Evolutionary conservation across 257 asterid genomes (phyloP), one percentile per base, ranked within the genome.

Genomic region (Vinca minor): DNA sequence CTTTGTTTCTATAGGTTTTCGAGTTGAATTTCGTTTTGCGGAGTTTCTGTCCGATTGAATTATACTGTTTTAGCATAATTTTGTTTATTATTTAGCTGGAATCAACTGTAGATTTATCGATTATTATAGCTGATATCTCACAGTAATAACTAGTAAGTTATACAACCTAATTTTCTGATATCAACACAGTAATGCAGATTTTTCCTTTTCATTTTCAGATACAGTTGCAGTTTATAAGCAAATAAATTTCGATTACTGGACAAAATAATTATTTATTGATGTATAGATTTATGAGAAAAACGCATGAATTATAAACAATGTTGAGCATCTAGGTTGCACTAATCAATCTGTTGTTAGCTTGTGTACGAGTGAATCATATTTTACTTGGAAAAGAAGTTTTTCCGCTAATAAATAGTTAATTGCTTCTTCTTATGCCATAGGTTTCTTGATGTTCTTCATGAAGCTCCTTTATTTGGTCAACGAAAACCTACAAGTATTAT

Each of bases 401-500:
- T 49, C 5, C 13, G 58, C 20, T 44, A 29, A n/a, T n/a, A 42
- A 21, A 61, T 64, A 2, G 20, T 6, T 54, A 49, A 58, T 72
- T 66, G 44, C 68, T 68, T 42, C 55, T 60, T 76, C 29, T 61
- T 76, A 59, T 74, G 49, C 74, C 29, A 57, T 75, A 93, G 97
- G 84, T 93, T 93, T 60, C 92, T 93, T 67, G 98, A 93, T 73
- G 77, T 93, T 70, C 81, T 84, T 70, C 96, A 89, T 67, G 98
- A 87, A 72, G 96, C 96, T 76, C 97, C 98, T 64, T 79, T 93
- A 74, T 89, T 80, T 74, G 96, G 98, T 69, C 96, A 87, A 53
- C 85, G 97, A 76, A 89, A 84, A 85, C 90, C 91, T 28, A 83
- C 97, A 25, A 77, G 83, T 74, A 73, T 87, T 26, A 20, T 83